Evolutionary conservation across 2,329 filamentous ascomycete genomes (phyloP), one percentile per base, ranked within the genome.

Genomic region (Thelonectria rubi): DNA sequence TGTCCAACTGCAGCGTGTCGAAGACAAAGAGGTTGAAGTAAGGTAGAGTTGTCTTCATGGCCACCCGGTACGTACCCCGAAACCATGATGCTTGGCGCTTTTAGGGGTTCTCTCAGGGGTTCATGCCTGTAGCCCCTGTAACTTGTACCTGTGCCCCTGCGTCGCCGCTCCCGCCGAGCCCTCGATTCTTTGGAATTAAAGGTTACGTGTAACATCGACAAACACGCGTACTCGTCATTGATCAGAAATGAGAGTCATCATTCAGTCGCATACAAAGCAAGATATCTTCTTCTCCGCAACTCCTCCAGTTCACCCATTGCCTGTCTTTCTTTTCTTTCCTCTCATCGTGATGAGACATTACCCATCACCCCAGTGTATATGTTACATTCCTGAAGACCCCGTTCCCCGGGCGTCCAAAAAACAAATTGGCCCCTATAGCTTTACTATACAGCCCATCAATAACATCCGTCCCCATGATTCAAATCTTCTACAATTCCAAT

Each of bases 401-500:
- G 30, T 39, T 46, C 48, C 53, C 20, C 9, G 26, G 21, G 32
- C 34, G 21, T 37, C 6, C 12, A 14, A 14, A 37, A 37, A 12
- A 15, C 14, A n/a, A n/a, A 37, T 37, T 56, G 37, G 58, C 40
- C 42, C 56, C 37, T 49, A 39, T 52, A 45, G 43, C 40, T 42
- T 24, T 42, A 57, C 58, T 46, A 49, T 57, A 48, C 49, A 48
- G 42, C 53, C 53, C 42, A 48, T 48, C 21, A 43, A 52, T 55
- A 56, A 52, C 48, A 52, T 42, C 34, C 47, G 48, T 49, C 34
- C 40, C 51, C 24, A n/a, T 21, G 43, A 37, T 43, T 57, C 52
- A 56, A 45, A 45, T 60, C 48, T 63, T 53, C 52, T 57, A 56
- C 48, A 60, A 51, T 53, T 45, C 40, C 55, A 52, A 40, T 40